Evolutionary conservation across 129 eudicot genomes (phyloP).

Genomic region (Pulicaria dysenterica): DNA sequence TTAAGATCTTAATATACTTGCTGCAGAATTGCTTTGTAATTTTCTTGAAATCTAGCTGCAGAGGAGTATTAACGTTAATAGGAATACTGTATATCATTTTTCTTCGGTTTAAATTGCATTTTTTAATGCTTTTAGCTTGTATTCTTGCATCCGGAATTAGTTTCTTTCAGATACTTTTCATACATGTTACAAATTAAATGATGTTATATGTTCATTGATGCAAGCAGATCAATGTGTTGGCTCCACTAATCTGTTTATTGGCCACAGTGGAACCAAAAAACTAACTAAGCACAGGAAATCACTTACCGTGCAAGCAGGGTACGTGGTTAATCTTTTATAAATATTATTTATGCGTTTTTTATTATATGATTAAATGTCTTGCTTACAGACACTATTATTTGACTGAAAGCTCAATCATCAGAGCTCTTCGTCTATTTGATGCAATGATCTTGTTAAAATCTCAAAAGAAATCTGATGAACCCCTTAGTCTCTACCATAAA

Average conservation of each 20-base stretch:
- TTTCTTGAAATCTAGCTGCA: conserved; percentile 3
- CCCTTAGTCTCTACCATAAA: not conserved
- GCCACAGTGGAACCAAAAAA: conserved; percentile 33
- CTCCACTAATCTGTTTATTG: conserved; percentile 30
- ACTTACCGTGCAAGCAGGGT: conserved; percentile 47
- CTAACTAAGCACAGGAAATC: conserved; percentile 31
- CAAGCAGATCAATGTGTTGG: conserved; percentile 40
- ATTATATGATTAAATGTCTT: not conserved
- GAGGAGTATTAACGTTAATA: not conserved
- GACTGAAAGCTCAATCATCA: not conserved
- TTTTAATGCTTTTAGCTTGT: not conserved
- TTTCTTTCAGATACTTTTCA: not conserved
- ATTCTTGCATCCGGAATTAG: not conserved
- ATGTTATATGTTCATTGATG: conserved; percentile 32
- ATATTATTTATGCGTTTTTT: not conserved
- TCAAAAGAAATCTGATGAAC: not conserved
- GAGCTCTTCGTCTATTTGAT: not conserved
- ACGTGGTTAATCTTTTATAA: not conserved
- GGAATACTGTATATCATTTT: not conserved
- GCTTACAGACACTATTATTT: not conserved
- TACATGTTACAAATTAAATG: conserved; percentile 20
- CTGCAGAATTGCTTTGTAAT: not conserved
- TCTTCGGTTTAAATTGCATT: not conserved
- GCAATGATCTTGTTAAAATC: too few relatives aligned
- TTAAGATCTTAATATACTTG: conserved; percentile 13